Evolutionary conservation across 805 yeast species (phyloP), one percentile per base, ranked within the genome.

Genomic region (Kurtzmaniella cleridarum): DNA sequence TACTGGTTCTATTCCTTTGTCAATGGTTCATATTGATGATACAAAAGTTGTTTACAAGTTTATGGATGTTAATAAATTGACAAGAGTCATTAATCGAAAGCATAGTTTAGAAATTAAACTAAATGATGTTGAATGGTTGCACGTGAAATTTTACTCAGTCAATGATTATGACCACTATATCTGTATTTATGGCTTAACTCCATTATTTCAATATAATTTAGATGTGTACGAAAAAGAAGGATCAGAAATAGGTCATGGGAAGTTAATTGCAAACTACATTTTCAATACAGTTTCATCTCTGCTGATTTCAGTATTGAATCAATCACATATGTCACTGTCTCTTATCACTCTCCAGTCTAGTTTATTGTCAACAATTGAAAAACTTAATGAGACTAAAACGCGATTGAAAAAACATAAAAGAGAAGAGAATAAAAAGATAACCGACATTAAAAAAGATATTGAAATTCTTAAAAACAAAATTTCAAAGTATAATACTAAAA

Each of bases 121-220:
- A 5, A 68, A 68, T 41, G 55, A 53, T 24, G 43, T 65, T 5
- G 42, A 51, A 17, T 68, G 73, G 73, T 45, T 54, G 6, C 60
- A 55, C 35, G 53, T 50, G 30, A 53, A 53, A 17, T 27, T 51
- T 1, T 38, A 47, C 10, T 31, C 39, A 10, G 35, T 45, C 17
- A 45, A 48, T 17, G 48, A 49, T 16, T 41, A 34, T 1, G 40
- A 39, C 5, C 30, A 38, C n/a, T 52, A 40, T 34, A 41, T 67
- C 16, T 43, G 54, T 10, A 51, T 68, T 20, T 62, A 60, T 46
- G 67, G 67, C 7, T 54, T 68, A 38, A 56, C 71, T 1, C 60
- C 71, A 2, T 52, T 57, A 27, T 59, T 54, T 38, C 69, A 64
- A 41, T 68, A 62, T 41, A 65, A 60, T 37, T 55, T 68, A 13